Conservation (phyloP, 1,284 basidiomycete genomes). For the Vanrija sp. region DNA sequence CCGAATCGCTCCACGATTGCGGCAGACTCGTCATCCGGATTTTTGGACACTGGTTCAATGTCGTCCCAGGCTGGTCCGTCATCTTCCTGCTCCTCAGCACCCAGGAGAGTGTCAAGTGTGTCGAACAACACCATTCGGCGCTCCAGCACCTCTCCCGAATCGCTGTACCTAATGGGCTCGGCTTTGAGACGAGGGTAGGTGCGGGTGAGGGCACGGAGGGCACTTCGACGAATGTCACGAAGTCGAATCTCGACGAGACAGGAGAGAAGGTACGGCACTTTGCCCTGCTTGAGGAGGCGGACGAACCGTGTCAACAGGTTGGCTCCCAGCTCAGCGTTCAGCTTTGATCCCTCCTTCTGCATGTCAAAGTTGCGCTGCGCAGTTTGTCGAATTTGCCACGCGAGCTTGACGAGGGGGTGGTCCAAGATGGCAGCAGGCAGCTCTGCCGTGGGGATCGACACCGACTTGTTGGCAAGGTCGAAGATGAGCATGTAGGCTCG, state of each 20-base stretch:
- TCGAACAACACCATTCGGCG: constrained; percentile 33
- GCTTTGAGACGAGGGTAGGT: constrained; percentile 50
- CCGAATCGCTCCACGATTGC: constrained; percentile 37
- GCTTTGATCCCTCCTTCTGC: constrained; percentile 52
- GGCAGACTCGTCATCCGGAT: constrained; percentile 27
- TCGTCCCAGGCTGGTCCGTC: constrained; percentile 45
- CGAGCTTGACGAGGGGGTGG: constrained; percentile 73
- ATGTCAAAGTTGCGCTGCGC: constrained; percentile 72
- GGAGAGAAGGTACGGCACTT: constrained; percentile 52
- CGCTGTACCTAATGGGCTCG: constrained; percentile 36
- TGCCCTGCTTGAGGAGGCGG: constrained; percentile 46
- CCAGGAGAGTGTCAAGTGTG: constrained; percentile 46
- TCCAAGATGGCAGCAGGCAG: constrained; percentile 68
- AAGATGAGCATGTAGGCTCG: constrained; percentile 89
- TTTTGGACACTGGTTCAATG: constrained; percentile 26
- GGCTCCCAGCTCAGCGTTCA: constrained; percentile 53
- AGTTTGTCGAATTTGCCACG: constrained; percentile 70
- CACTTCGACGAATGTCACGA: constrained; percentile 53
- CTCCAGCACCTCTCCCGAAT: constrained; percentile 34
- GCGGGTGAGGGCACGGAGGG: constrained; percentile 51
- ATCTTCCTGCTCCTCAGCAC: constrained; percentile 49
- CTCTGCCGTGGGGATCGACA: constrained; percentile 63
- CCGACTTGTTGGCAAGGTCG: constrained; percentile 79
- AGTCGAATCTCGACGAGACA: constrained; percentile 56
- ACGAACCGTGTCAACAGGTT: constrained; percentile 59